Evolutionary conservation across 108 stramenopile species (phyloP), one percentile per base, ranked within the genome.

Genomic region (Discostella pseudostelligera): DNA sequence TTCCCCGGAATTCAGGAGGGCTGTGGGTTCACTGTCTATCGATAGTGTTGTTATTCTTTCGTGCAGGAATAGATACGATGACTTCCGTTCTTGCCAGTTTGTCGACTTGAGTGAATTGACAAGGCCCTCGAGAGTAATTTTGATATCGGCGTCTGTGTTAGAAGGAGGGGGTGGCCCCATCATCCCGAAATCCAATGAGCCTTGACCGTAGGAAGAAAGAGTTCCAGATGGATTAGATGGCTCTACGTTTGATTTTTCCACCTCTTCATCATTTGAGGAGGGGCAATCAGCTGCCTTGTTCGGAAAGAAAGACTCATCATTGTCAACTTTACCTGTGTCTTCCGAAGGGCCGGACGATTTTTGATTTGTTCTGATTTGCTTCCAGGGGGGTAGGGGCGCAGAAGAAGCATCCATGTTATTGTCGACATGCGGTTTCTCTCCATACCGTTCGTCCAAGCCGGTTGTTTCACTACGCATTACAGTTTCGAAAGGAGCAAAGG

Each of bases 21-120:
- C 70, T 11, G 48, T 25, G 13, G 75, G 62, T 3, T 73, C 76
- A 20, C 60, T 50, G 9, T 42, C 47, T 24, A 51, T n/a, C 13
- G 62, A 37, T 26, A 45, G 20, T 46, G 77, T 72, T 3, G 26
- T 16, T 21, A 87, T 58, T 46, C 72, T 53, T 12, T 70, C 19
- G 8, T 56, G 36, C 8, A 94, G 67, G 9, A 87, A 72, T 24
- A 58, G 51, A 72, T 90, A 94, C 7, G 92, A 75, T 53, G 68
- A 64, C 51, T 81, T 83, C 36, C 90, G 76, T 22, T 85, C 46
- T 48, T 91, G 88, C 93, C 88, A 89, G 40, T 87, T 76, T 32
- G 80, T 83, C 44, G 82, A 77, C 16, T 59, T 62, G 26, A 90
- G 32, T 26, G 72, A 73, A 0, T 68, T 59, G 17, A 74, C 72